Evolutionary conservation across 305 asterid genomes (phyloP).

Genomic region (Fraxinus xanthoxyloides): DNA sequence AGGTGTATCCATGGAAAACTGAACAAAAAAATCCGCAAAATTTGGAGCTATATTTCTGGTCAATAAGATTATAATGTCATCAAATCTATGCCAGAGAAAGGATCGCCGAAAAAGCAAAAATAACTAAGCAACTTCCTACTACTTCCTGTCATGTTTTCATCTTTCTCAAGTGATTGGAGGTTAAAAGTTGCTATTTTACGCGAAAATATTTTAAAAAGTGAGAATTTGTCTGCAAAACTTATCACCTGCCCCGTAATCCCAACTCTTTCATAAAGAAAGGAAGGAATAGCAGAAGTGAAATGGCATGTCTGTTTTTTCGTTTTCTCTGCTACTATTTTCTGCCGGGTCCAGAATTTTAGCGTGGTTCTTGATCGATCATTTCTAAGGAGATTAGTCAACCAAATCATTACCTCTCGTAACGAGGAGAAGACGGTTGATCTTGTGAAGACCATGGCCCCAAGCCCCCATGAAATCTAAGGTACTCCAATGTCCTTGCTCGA

Average conservation of each 20-base stretch:
- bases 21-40: constrained; percentile 17
- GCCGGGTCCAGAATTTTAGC: too few relatives aligned
- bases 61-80: constrained; percentile 38
- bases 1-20: constrained; percentile 16
- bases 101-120: not conserved
- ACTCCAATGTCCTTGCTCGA: too few relatives aligned
- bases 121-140: constrained; percentile 27
- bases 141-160: constrained; percentile 21
- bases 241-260: too few relatives aligned
- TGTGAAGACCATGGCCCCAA: constrained; percentile 61
- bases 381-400: not conserved
- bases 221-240: not conserved
- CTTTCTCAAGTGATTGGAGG: constrained; percentile 27
- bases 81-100: constrained; percentile 13
- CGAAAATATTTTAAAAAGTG: constrained; percentile 38
- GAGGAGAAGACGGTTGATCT: constrained; percentile 88
- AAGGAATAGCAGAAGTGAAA: too few relatives aligned
- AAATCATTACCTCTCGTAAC: constrained; percentile 57
- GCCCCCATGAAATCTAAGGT: too few relatives aligned
- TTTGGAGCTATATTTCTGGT: constrained; percentile 21
- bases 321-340: too few relatives aligned
- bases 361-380: not conserved
- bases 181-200: constrained; percentile 22
- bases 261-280: too few relatives aligned
- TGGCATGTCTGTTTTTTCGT: too few relatives aligned